phyloP scores from a whole-genome alignment of 257 asterid genomes.

The Fraxinus anomala region DNA sequence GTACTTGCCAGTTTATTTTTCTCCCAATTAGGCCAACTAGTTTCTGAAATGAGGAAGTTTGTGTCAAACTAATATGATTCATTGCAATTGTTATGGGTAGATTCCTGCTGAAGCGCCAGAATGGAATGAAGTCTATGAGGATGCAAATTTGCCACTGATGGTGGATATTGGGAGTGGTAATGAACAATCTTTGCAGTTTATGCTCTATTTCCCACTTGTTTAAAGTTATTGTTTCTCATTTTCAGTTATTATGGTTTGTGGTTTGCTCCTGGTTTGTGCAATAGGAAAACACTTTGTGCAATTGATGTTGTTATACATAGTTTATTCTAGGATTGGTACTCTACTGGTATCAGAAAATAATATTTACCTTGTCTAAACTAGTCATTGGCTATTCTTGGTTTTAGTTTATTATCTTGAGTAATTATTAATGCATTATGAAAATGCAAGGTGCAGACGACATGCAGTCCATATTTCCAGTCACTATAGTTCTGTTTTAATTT shows the following conservation, averaged over 20 bases:
- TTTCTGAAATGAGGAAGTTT: neutral
- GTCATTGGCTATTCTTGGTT: neutral
- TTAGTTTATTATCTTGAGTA: neutral
- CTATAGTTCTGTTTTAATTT: neutral
- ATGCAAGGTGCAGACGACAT: neutral
- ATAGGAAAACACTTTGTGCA: neutral
- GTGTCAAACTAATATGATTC: neutral
- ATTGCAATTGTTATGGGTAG: constrained; percentile 35
- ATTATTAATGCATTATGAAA: neutral
- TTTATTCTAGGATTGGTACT: constrained; percentile 5
- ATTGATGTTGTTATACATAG: neutral
- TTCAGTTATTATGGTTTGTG: neutral
- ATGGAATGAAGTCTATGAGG: constrained; percentile 71
- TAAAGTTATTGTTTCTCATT: neutral
- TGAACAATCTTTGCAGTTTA: neutral
- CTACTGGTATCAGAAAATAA: neutral
- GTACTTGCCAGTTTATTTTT: constrained; percentile 9
- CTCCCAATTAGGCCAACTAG: neutral
- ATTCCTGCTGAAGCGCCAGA: constrained; percentile 78
- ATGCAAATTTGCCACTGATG: constrained; percentile 80
- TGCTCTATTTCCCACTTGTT: neutral
- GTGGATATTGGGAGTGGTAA: constrained; percentile 94
- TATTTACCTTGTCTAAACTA: neutral
- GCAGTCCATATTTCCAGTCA: neutral
- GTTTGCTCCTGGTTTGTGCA: neutral